phyloP scores from a whole-genome alignment of 148 eudicot genomes.

The Camellia sinensis region DNA sequence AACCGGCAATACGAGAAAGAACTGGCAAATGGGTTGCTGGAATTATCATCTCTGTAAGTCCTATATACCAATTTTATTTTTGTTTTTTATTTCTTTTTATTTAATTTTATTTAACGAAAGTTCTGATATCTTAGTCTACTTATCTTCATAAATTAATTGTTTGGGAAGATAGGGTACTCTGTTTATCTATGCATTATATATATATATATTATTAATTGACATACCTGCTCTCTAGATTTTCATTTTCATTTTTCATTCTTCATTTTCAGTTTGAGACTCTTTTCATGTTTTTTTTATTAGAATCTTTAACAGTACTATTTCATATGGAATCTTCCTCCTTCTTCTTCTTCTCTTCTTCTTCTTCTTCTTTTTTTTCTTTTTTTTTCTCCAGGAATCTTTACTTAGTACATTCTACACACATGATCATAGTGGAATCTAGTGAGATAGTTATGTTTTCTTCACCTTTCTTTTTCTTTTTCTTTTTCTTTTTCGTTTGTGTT shows the following conservation, averaged over 20 bases:
- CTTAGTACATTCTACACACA: too few species aligned
- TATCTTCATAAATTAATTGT: conserved; percentile 3
- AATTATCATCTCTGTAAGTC: conserved; percentile 53
- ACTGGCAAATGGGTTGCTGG: conserved; percentile 82
- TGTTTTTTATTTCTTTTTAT: not conserved
- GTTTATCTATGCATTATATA: not conserved
- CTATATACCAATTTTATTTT: too few species aligned
- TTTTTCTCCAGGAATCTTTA: too few species aligned
- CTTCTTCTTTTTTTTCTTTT: too few species aligned
- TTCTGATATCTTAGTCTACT: conserved; percentile 13
- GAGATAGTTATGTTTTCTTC: not conserved
- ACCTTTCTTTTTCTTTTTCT: too few species aligned
- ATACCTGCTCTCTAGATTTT: too few species aligned
- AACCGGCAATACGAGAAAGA: conserved; percentile 52
- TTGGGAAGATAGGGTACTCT: not conserved
- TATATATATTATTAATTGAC: not conserved
- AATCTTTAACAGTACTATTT: too few species aligned
- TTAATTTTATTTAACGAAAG: conserved; percentile 5
- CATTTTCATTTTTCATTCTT: not conserved
- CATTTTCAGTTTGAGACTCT: not conserved
- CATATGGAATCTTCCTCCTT: too few species aligned
- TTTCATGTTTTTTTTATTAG: too few species aligned
- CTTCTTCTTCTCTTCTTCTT: too few species aligned
- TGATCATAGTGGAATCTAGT: too few species aligned
- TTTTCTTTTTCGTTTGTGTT: too few species aligned